Conservation (phyloP, 192 early-diverging fungal genomes). For the Podila epicladia region DNA sequence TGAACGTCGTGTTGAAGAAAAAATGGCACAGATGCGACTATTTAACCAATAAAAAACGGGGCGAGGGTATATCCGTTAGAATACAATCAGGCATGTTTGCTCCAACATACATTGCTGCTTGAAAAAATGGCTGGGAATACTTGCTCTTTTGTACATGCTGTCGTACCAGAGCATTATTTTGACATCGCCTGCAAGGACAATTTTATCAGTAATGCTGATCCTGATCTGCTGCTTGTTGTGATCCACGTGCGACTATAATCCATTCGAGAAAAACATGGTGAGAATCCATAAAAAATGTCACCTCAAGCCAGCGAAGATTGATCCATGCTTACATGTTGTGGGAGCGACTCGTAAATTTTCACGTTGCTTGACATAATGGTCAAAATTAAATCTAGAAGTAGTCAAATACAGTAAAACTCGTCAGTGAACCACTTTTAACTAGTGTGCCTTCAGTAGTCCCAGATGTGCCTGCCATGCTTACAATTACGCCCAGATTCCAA, state of each 20-base stretch:
- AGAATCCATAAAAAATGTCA: neutral
- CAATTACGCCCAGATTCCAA: conserved; percentile 30
- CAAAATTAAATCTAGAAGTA: conserved; percentile 28
- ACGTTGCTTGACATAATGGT: conserved; percentile 32
- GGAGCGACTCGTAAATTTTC: conserved; percentile 42
- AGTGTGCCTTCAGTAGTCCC: neutral
- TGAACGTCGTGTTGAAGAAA: conserved; percentile 60
- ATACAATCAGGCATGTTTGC: neutral
- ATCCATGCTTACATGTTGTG: conserved; percentile 20
- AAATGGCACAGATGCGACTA: conserved; percentile 53
- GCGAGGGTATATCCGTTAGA: neutral
- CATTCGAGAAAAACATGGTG: neutral
- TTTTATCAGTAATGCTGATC: conserved; percentile 33
- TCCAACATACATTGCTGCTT: neutral
- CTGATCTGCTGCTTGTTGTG: conserved; percentile 25
- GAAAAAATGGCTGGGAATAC: conserved; percentile 1
- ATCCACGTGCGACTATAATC: conserved; percentile 21
- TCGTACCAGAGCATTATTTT: conserved; percentile 50
- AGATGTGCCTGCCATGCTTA: neutral
- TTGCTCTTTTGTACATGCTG: conserved; percentile 42
- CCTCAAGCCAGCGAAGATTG: neutral
- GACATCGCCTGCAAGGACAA: conserved; percentile 45
- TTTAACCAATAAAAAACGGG: too few species aligned
- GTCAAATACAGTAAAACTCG: neutral
- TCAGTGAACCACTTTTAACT: neutral